Percentiles rank a stretch among this genome's conserved stretches.
Conservation (phyloP, 2,329 filamentous ascomycete species). For the Fusarium mundagurra region DNA sequence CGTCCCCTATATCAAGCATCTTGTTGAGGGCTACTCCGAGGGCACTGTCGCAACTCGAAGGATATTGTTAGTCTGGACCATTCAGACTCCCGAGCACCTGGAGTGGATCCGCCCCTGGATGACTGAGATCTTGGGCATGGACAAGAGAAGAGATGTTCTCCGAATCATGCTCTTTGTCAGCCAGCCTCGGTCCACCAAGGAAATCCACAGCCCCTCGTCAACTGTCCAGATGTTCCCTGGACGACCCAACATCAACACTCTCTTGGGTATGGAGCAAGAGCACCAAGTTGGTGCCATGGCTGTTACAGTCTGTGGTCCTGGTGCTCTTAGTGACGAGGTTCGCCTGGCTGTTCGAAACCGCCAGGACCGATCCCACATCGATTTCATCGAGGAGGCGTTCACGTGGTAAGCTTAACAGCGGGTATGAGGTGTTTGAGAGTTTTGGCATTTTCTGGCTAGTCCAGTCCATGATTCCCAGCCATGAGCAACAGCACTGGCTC, state of each 20-base stretch:
- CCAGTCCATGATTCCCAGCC: slow-evolving; percentile 2
- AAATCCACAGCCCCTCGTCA: slow-evolving; percentile 80
- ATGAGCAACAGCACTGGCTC: neutral
- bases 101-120: slow-evolving; percentile 89
- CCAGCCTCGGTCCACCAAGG: slow-evolving; percentile 77
- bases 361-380: slow-evolving; percentile 73
- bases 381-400: slow-evolving; percentile 85
- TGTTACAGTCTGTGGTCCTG: slow-evolving; percentile 79
- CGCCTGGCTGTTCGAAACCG: slow-evolving; percentile 71
- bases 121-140: slow-evolving; percentile 81
- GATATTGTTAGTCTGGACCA: slow-evolving; percentile 80
- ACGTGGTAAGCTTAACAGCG: slow-evolving; percentile 56
- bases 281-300: slow-evolving; percentile 78
- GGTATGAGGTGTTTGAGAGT: neutral
- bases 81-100: slow-evolving; percentile 81
- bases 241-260: slow-evolving; percentile 76
- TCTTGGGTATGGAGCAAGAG: slow-evolving; percentile 79
- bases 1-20: slow-evolving; percentile 77
- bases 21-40: slow-evolving; percentile 74
- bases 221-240: slow-evolving; percentile 89
- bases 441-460: slow-evolving; percentile 14
- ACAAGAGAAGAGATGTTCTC: slow-evolving; percentile 76
- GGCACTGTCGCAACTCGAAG: slow-evolving; percentile 77
- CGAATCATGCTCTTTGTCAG: slow-evolving; percentile 84
- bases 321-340: slow-evolving; percentile 79